phyloP scores from a whole-genome alignment of 441 rosid genomes.

The Populus hybrid region DNA sequence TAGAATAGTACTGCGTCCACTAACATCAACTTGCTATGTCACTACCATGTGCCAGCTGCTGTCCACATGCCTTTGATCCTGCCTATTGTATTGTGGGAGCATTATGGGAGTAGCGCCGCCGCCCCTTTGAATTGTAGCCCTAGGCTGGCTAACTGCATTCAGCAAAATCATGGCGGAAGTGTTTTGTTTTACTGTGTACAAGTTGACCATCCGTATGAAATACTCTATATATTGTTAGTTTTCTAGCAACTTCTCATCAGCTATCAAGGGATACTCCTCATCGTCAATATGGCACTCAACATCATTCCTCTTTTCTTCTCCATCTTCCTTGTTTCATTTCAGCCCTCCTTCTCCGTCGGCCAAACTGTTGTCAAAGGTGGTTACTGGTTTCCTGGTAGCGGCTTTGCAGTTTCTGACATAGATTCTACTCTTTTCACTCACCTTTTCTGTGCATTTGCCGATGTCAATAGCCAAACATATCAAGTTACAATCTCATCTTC shows the following conservation, averaged over 20 bases:
- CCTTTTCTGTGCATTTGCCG: constrained; percentile 40
- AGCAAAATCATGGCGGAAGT: background rate
- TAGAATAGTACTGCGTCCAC: too few species aligned
- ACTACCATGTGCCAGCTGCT: background rate
- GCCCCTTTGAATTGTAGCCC: background rate
- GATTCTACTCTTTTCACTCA: constrained; percentile 47
- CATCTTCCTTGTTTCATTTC: constrained; percentile 11
- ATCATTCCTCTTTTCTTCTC: background rate
- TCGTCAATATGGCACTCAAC: constrained; percentile 24
- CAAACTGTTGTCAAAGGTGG: constrained; percentile 32
- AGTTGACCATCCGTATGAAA: background rate
- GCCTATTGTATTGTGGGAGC: background rate
- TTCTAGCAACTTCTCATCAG: background rate
- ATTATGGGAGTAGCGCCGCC: background rate
- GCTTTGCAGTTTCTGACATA: constrained; percentile 26
- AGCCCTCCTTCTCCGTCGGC: constrained; percentile 9
- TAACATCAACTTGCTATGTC: background rate
- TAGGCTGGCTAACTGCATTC: background rate
- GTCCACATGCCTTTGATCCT: background rate
- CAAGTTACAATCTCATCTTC: constrained; percentile 29
- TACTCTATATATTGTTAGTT: background rate
- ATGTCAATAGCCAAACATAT: constrained; percentile 24
- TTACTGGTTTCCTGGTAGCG: constrained; percentile 37
- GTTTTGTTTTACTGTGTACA: too few species aligned
- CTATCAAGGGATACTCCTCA: background rate